phyloP scores from a whole-genome alignment of 2,329 filamentous ascomycete species.

The Ascochyta fabae region DNA sequence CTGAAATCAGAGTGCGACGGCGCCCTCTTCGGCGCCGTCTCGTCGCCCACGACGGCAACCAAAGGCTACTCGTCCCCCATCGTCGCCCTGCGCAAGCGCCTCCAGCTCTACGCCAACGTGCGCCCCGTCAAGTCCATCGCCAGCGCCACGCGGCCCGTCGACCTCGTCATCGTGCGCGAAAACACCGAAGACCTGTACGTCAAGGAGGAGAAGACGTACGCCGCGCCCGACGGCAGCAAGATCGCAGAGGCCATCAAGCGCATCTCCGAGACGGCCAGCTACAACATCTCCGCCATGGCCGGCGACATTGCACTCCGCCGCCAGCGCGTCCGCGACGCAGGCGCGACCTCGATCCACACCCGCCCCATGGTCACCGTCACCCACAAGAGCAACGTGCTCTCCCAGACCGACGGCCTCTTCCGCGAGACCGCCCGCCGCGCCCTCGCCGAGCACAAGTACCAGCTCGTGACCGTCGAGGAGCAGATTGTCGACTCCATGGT shows the following conservation, averaged over 20 bases:
- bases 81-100: slow-evolving; percentile 91
- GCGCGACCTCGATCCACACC: slow-evolving; percentile 66
- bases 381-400: slow-evolving; percentile 97
- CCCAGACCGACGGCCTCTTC: slow-evolving; percentile 96
- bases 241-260: slow-evolving; percentile 98
- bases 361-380: slow-evolving; percentile 88
- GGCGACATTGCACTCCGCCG: slow-evolving; percentile 91
- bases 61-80: slow-evolving; percentile 97
- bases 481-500: slow-evolving; percentile 99
- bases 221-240: slow-evolving; percentile 74
- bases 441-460: slow-evolving; percentile 70
- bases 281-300: slow-evolving; percentile 88
- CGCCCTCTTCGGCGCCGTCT: slow-evolving; percentile 93
- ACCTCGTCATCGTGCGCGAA: slow-evolving; percentile 97
- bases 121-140: slow-evolving; percentile 87
- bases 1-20: slow-evolving; percentile 92
- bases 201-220: slow-evolving; percentile 89
- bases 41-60: slow-evolving; percentile 85
- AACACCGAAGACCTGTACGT: slow-evolving; percentile 99
- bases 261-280: slow-evolving; percentile 84
- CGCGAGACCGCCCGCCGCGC: slow-evolving; percentile 77
- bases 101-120: slow-evolving; percentile 96
- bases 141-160: slow-evolving; percentile 72
- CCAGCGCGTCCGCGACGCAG: slow-evolving; percentile 74
- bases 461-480: slow-evolving; percentile 76